Evolutionary conservation across 495 filamentous ascomycete species (phyloP).

Genomic region (Haplographium delicatum): DNA sequence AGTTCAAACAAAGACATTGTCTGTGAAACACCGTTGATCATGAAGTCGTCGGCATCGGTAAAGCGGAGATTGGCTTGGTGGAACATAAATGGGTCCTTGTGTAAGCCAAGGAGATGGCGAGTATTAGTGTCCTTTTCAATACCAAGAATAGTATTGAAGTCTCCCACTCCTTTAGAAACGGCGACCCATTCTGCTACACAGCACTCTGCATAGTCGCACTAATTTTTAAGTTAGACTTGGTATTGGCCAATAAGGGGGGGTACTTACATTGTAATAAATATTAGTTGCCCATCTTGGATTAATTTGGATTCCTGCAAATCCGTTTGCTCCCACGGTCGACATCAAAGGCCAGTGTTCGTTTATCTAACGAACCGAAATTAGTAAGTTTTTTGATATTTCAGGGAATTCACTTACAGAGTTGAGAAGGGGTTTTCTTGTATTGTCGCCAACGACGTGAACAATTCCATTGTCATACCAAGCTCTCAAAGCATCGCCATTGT

Average conservation of each 20-base stretch:
- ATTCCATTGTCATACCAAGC: slow-evolving; percentile 57
- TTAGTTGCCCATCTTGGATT: slow-evolving; percentile 57
- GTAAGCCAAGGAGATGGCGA: slow-evolving; percentile 49
- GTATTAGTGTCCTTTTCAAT: slow-evolving; percentile 47
- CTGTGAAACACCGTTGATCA: slow-evolving; percentile 44
- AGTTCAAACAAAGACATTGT: slow-evolving; percentile 53
- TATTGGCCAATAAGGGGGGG: not conserved
- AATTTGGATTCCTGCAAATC: slow-evolving; percentile 51
- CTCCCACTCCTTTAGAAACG: slow-evolving; percentile 41
- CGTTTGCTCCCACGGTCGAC: slow-evolving; percentile 43
- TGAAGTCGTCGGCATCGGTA: slow-evolving; percentile 38
- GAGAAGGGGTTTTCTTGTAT: slow-evolving; percentile 46
- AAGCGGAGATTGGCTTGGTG: slow-evolving; percentile 58
- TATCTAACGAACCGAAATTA: too few relatives aligned
- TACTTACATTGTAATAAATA: slow-evolving; percentile 54
- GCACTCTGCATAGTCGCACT: slow-evolving; percentile 49
- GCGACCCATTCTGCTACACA: slow-evolving; percentile 53
- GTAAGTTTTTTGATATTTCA: too few relatives aligned
- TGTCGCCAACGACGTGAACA: slow-evolving; percentile 55
- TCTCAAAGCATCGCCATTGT: slow-evolving; percentile 56
- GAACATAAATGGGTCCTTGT: slow-evolving; percentile 48
- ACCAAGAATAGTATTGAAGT: slow-evolving; percentile 43
- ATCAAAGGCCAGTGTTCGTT: slow-evolving; percentile 49
- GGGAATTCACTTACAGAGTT: slow-evolving; percentile 35
- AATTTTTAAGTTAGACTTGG: not conserved